These are phyloP conservation scores for Lichtheimia ramosa DNA, from an alignment of 371 early-diverging fungal genomes.

Conservation along the genomic window DNA sequence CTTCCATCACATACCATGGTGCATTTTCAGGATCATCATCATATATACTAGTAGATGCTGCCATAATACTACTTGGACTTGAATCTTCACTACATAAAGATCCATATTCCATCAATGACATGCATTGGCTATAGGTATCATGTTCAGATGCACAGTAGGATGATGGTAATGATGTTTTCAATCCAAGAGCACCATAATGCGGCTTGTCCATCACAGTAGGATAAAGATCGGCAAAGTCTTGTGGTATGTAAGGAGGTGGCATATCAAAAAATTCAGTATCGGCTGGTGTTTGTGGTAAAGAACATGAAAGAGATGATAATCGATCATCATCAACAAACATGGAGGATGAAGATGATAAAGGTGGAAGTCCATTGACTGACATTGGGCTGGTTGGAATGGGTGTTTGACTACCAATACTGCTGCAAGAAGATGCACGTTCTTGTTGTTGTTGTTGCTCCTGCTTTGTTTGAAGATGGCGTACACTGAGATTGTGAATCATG, in stretches of 20 bases:
- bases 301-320: background rate
- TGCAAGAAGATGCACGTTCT: conserved; percentile 1
- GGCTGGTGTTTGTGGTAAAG: conserved; percentile 1
- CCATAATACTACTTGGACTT: conserved; percentile 8
- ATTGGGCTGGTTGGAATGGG: background rate
- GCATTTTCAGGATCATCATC: conserved; percentile 30
- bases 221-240: background rate
- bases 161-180: background rate
- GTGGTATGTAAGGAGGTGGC: background rate
- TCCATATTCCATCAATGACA: conserved; percentile 1
- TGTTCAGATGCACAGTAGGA: background rate
- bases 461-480: conserved; percentile 29
- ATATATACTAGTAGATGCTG: conserved; percentile 12
- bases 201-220: background rate
- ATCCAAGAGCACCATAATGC: background rate
- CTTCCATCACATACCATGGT: conserved; percentile 41
- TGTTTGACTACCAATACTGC: too few species aligned
- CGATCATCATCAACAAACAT: background rate
- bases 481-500: conserved; percentile 88
- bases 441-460: conserved; percentile 20
- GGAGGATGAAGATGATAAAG: background rate
- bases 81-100: conserved; percentile 11
- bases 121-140: conserved; percentile 10
- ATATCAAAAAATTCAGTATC: background rate
- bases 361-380: background rate